A percentile compares a stretch with the other conserved stretches of the same genome.
These are phyloP conservation scores for Lithocarpus polystachyus DNA, from an alignment of 306 rosid genomes.

Conservation along the genomic window DNA sequence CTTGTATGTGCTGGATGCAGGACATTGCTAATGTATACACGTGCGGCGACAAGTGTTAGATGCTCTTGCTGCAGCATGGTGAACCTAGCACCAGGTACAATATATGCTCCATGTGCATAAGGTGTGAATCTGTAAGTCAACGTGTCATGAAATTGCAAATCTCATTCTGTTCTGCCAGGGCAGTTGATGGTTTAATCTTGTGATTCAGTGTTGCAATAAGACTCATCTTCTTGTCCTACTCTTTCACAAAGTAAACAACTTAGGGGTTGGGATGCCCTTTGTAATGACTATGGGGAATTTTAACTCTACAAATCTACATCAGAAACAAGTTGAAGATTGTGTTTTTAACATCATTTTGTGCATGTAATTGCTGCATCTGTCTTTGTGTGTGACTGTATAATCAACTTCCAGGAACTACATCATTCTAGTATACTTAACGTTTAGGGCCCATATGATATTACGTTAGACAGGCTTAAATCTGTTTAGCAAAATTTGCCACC, in stretches of 20 bases:
- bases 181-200: constrained; percentile 3
- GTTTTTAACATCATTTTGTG: neutral
- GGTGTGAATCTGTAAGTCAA: constrained; percentile 3
- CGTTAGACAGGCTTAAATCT: too few relatives aligned
- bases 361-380: neutral
- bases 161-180: constrained; percentile 1
- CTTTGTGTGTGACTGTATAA: neutral
- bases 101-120: constrained; percentile 4
- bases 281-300: neutral
- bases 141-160: constrained; percentile 9
- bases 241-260: neutral
- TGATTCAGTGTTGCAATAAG: constrained; percentile 7
- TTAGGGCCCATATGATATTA: too few relatives aligned
- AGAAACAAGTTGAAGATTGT: neutral
- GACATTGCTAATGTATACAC: constrained; percentile 84
- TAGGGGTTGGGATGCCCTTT: neutral
- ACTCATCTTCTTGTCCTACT: neutral
- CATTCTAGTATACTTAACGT: neutral
- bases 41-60: constrained; percentile 93
- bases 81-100: constrained; percentile 83
- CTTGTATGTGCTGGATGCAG: constrained; percentile 97
- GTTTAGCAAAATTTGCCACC: too few relatives aligned
- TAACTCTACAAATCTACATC: neutral
- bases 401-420: neutral
- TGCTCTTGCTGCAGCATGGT: constrained; percentile 93